Conservation (phyloP, 768 basidiomycete species). For the Phlebiopsis gigantea region DNA sequence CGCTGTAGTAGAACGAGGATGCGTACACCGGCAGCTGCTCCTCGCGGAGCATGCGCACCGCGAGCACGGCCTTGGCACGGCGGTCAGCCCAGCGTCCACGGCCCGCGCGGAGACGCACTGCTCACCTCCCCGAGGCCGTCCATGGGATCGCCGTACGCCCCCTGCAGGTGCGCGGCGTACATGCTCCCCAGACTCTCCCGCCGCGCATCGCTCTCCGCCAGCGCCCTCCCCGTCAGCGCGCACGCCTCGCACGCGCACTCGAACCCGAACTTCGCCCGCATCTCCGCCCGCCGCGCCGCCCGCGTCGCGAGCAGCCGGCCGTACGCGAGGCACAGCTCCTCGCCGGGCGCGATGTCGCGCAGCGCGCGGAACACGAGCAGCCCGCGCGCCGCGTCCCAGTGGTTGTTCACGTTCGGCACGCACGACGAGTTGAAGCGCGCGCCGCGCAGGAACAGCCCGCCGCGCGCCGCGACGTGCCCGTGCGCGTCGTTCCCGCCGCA, state of each 20-base stretch:
- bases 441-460: conserved; percentile 24
- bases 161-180: conserved; percentile 5
- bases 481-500: conserved; percentile 7
- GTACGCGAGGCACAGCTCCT: conserved; percentile 28
- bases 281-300: conserved; percentile 14
- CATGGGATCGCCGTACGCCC: conserved; percentile 5
- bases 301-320: conserved; percentile 16
- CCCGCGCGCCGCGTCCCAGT: conserved; percentile 21
- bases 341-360: conserved; percentile 20
- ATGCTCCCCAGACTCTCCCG: conserved; percentile 4
- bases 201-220: conserved; percentile 18
- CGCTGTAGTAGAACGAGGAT: conserved; percentile 24
- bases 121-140: conserved; percentile 10
- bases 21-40: conserved; percentile 22
- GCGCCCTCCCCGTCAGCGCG: conserved; percentile 14
- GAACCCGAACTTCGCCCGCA: conserved; percentile 18
- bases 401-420: conserved; percentile 23
- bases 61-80: conserved; percentile 18
- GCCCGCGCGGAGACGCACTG: too few relatives aligned
- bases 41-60: conserved; percentile 21
- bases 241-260: conserved; percentile 23
- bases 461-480: conserved; percentile 2
- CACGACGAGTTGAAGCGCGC: conserved; percentile 27
- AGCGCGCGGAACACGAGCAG: conserved; percentile 22
- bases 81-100: neutral